Evolutionary conservation across 768 basidiomycete genomes (phyloP).

Genomic region (Lactifluus pinguis): DNA sequence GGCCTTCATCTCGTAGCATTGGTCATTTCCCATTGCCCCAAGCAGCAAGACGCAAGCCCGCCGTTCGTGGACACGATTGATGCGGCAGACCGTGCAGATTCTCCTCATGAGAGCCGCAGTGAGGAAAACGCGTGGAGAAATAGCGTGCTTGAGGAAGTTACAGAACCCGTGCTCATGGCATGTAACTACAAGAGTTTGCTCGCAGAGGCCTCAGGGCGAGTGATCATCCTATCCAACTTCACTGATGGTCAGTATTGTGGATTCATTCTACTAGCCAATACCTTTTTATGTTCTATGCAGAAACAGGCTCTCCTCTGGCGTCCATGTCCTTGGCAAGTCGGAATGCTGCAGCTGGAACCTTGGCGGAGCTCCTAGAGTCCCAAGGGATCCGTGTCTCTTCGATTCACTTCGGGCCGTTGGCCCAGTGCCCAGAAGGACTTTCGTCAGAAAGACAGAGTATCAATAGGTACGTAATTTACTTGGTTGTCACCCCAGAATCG

Average conservation of each 20-base stretch:
- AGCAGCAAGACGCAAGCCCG: not conserved
- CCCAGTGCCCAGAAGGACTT: not conserved
- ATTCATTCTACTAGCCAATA: not conserved
- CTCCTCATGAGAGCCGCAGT: not conserved
- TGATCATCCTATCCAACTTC: conserved; percentile 24
- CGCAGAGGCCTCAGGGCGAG: conserved; percentile 24
- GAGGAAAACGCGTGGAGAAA: conserved; percentile 18
- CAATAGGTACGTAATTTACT: not conserved
- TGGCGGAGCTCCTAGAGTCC: conserved; percentile 5
- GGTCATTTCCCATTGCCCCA: conserved; percentile 21
- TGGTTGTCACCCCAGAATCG: not conserved
- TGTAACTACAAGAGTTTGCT: conserved; percentile 25
- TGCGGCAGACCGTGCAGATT: not conserved
- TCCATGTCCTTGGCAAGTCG: conserved; percentile 2
- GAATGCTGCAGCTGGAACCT: not conserved
- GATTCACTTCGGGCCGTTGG: conserved; percentile 8
- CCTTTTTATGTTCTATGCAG: not conserved
- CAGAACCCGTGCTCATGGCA: conserved; percentile 24
- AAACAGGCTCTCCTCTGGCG: conserved; percentile 4
- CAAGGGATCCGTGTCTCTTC: conserved; percentile 12
- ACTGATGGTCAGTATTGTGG: conserved; percentile 4
- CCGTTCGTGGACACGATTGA: not conserved
- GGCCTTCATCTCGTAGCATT: conserved; percentile 25
- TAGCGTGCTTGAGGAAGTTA: conserved; percentile 20
- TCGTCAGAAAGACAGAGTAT: not conserved